Base-by-base conservation (phyloP, 805 yeast species). In the Kuraishia capsulata region DNA sequence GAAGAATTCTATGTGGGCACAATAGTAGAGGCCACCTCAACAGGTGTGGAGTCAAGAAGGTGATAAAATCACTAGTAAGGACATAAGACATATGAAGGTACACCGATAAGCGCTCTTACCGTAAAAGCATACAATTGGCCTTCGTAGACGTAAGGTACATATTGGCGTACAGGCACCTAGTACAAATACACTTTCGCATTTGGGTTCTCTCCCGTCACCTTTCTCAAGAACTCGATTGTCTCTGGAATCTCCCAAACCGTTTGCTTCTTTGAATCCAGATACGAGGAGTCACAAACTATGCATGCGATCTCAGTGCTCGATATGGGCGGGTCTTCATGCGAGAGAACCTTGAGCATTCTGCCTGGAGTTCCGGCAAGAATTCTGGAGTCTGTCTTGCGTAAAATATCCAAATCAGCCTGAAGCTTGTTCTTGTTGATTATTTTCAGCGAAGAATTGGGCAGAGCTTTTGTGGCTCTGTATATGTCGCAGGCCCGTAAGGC, bases 401-500 rank as follows among this genome's bases (percentile, higher is more conserved):
- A 56, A 23, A 67, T 45, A 36, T 64, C 62, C 39, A 73, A 50
- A 50, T 86, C 95, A 32, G 78, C 80, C 24, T 72, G 69, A 34
- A 83, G 52, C 46, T 80, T 78, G 54, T 83, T 85, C 59, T 86
- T 86, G 44, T 80, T 73, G 50, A 86, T 85, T 35, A 86, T 54
- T 54, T 85, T 86, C 35, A 84, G 48, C 3, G 87, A 73, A 0
- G 78, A 73, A 26, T 56, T 59, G 19, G 50, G 46, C 69, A 30
- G 64, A 39, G 49, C 68, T 53, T 59, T 67, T 39, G 73, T 57
- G 1, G 83, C 76, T 46, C 95, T 71, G 52, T 73, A 81, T 2
- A 87, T 69, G 50, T 89, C 96, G 51, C 96, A 90, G 2, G 87
- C 92, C 47, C 97, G 70, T 19, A 87, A 64, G 9, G 95, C 92